Base-by-base conservation (phyloP, 2,329 filamentous ascomycete species). In the Calonectria pteridis region DNA sequence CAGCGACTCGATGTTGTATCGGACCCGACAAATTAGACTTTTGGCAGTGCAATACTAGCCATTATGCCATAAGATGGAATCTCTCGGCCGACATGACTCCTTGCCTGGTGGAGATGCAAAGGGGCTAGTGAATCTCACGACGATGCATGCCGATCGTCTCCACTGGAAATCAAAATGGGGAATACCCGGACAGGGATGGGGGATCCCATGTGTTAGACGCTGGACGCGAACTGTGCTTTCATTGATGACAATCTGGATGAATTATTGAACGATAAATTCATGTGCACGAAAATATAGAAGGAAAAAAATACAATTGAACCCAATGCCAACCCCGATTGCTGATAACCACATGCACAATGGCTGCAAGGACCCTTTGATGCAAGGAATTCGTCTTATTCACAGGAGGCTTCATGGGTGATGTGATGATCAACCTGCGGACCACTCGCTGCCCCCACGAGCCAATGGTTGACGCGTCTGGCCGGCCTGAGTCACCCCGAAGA, bases 21-120 rank as follows among this genome's bases (percentile, higher is more conserved):
- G 43, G 43, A 46, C 23, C 43, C 43, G 43, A 23, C 10, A n/a
- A 23, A 46, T 4, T 28, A 51, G 26, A 31, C 16, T 4, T n/a
- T 23, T 23, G 26, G 50, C 50, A 28, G 26, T 16, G 28, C 50
- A 53, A 31, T 14, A 18, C 20, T 53, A 53, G 50, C 16, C 16
- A 35, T 2, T 31, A 37, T 59, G 31, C 31, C 31, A 23, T 35
- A 23, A n/a, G 29, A 58, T 33, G 2, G 51, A 50, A 31, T 58
- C 53, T 58, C 53, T 58, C 33, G 31, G 55, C 55, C 55, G 55
- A 37, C 31, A 20, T 59, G 55, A 59, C 55, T 59, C 55, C 28
- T 58, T 16, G 6, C 14, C 31, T n/a, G 4, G 31, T 59, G 55
- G 55, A 35, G n/a, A 35, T 37, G 51, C 51, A 55, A 55, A 55